phyloP scores from a whole-genome alignment of 257 asterid genomes.

The Primulina eburnea region DNA sequence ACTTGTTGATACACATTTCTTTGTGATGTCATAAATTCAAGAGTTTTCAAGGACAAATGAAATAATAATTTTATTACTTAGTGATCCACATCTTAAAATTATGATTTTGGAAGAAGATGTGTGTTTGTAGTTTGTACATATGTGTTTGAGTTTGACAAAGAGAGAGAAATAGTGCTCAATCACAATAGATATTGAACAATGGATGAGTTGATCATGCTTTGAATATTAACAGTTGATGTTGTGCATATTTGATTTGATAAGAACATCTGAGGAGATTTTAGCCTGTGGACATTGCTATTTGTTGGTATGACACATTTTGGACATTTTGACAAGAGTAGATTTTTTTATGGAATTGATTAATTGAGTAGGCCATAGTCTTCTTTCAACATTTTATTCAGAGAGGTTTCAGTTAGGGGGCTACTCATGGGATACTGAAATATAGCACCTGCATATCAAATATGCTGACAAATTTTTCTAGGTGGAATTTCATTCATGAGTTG shows the following conservation, averaged over 20 bases:
- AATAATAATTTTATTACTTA: neutral
- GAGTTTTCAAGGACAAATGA: neutral
- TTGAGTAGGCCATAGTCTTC: neutral
- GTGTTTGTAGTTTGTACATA: neutral
- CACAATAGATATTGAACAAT: neutral
- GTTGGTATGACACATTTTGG: neutral
- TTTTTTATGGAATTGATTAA: neutral
- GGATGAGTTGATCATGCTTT: neutral
- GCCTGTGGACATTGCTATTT: neutral
- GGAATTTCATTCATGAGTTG: constrained; percentile 13
- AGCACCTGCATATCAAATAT: neutral
- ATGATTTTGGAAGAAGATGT: neutral
- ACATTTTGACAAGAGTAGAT: neutral
- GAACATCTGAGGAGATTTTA: neutral
- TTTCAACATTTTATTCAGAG: neutral
- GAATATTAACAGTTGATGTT: neutral
- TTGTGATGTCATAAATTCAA: neutral
- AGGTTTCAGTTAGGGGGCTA: neutral
- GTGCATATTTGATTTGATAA: neutral
- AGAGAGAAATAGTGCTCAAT: neutral
- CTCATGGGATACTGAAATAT: neutral
- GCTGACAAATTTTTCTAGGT: constrained; percentile 1
- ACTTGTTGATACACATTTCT: neutral
- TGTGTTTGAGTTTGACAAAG: neutral
- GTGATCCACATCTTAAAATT: neutral